These are phyloP conservation scores for Cyclotella choctawhatcheeana DNA, from an alignment of 108 stramenopile genomes.

Conservation along the genomic window DNA sequence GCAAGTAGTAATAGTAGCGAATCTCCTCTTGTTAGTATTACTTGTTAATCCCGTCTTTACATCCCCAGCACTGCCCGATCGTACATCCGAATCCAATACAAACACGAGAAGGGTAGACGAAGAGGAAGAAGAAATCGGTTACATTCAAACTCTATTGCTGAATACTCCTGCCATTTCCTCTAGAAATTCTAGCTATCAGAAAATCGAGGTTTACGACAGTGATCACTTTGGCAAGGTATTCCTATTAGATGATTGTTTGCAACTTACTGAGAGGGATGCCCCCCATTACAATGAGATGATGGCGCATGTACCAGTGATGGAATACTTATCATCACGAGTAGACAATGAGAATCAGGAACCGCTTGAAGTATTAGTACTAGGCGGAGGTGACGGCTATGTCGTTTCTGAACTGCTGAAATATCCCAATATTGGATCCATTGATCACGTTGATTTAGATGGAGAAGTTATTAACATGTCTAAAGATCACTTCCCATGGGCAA, in stretches of 20 bases:
- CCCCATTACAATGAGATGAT: slow-evolving; percentile 89
- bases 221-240: slow-evolving; percentile 73
- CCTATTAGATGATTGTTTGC: slow-evolving; percentile 71
- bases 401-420: slow-evolving; percentile 62
- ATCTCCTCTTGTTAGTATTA: neutral
- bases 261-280: slow-evolving; percentile 80
- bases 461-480: slow-evolving; percentile 71
- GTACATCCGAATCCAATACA: slow-evolving; percentile 6
- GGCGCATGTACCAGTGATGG: slow-evolving; percentile 83
- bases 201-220: slow-evolving; percentile 67
- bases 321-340: slow-evolving; percentile 17
- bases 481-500: slow-evolving; percentile 71
- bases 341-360: slow-evolving; percentile 28
- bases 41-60: neutral
- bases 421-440: slow-evolving; percentile 57
- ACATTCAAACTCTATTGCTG: slow-evolving; percentile 39
- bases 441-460: slow-evolving; percentile 84
- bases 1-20: neutral
- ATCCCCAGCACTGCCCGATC: neutral
- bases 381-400: slow-evolving; percentile 82
- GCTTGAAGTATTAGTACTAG: slow-evolving; percentile 65
- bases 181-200: slow-evolving; percentile 65
- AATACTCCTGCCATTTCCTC: slow-evolving; percentile 55
- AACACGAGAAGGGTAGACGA: slow-evolving; percentile 33
- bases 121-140: slow-evolving; percentile 47